A percentile compares a stretch with the other conserved stretches of the same genome.
These are phyloP conservation scores for Ustilago bromivora DNA, from an alignment of 1,284 basidiomycete species.

Conservation along the genomic window DNA sequence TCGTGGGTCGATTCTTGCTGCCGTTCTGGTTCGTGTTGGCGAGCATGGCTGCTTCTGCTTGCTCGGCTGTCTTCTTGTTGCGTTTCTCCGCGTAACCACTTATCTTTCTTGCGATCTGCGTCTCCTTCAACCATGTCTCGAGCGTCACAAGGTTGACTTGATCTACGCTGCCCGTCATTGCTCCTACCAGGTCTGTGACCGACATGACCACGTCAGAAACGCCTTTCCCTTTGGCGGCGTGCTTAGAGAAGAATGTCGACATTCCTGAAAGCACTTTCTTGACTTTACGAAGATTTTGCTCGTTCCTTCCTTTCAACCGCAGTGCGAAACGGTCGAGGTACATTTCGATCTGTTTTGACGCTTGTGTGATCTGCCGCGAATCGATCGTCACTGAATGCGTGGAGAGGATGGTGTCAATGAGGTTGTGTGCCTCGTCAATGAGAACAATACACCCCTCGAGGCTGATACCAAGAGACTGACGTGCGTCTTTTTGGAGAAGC, in stretches of 20 bases:
- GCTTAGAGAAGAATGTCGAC: slow-evolving; percentile 30
- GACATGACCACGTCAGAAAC: slow-evolving; percentile 73
- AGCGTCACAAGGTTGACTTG: slow-evolving; percentile 79
- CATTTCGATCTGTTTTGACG: slow-evolving; percentile 80
- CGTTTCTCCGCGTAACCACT: slow-evolving; percentile 82
- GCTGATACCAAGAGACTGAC: slow-evolving; percentile 84
- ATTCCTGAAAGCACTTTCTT: slow-evolving; percentile 49
- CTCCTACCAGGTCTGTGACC: slow-evolving; percentile 76
- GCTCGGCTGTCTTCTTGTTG: slow-evolving; percentile 73
- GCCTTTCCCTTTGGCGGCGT: slow-evolving; percentile 14
- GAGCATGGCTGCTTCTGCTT: slow-evolving; percentile 62
- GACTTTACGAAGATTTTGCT: slow-evolving; percentile 83
- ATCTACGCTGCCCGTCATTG: slow-evolving; percentile 79
- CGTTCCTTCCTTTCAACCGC: slow-evolving; percentile 80
- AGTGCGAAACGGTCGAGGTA: slow-evolving; percentile 85
- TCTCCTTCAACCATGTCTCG: slow-evolving; percentile 83
- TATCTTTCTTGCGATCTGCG: slow-evolving; percentile 80
- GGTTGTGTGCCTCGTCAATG: slow-evolving; percentile 93
- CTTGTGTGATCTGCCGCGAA: slow-evolving; percentile 75
- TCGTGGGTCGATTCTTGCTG: background rate
- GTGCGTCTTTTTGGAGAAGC: slow-evolving; percentile 83
- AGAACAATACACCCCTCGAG: slow-evolving; percentile 83
- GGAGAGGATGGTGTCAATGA: slow-evolving; percentile 81
- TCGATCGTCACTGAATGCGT: slow-evolving; percentile 83
- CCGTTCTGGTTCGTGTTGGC: slow-evolving; percentile 2